Evolutionary conservation across 1,139 yeast species (phyloP), one percentile per base, ranked within the genome.

Genomic region (Kluyveromyces marxianus): DNA sequence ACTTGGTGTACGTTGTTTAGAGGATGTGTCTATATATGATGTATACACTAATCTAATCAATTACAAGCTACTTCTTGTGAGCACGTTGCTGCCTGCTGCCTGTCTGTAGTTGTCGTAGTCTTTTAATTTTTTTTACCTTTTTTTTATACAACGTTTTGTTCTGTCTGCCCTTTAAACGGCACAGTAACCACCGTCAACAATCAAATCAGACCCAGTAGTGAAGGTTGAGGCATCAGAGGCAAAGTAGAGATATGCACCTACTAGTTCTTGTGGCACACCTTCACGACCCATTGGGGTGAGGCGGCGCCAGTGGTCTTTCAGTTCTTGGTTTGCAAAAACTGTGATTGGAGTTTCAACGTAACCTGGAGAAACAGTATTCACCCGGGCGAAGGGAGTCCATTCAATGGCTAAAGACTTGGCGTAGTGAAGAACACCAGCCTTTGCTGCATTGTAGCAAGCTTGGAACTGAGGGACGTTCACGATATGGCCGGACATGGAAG

Each of bases 341-440:
- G 86, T 76, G 52, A 84, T 73, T 52, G 83, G 87, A 4, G 92
- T 83, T 53, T 70, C 76, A 60, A 87, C 82, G 72, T 88, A 88
- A 14, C 96, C 96, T 14, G 96, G 96, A 25, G 94, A 83, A 42
- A 88, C 71, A 34, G 89, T 72, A 71, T 88, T 88, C 48, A 83
- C 95, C 62, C 96, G 79, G 10, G 95, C 96, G 62, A 85, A 87
- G 2, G 81, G 81, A 30, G 95, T 84, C 89, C 92, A 88, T 68
- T 88, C 96, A 40, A 88, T 86, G 8, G 95, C 95, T 52, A 88
- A 74, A 2, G 95, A 85, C 64, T 76, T 81, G 46, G 85, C 77
- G 62, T 88, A 72, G 67, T 89, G 96, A 46, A 83, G 68, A 37
- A 85, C 79, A 2, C 81, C 96, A 36, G 96, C 95, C 74, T 88